Base-by-base conservation (phyloP, 2,329 filamentous ascomycete genomes). In the Fusarium irregulare region DNA sequence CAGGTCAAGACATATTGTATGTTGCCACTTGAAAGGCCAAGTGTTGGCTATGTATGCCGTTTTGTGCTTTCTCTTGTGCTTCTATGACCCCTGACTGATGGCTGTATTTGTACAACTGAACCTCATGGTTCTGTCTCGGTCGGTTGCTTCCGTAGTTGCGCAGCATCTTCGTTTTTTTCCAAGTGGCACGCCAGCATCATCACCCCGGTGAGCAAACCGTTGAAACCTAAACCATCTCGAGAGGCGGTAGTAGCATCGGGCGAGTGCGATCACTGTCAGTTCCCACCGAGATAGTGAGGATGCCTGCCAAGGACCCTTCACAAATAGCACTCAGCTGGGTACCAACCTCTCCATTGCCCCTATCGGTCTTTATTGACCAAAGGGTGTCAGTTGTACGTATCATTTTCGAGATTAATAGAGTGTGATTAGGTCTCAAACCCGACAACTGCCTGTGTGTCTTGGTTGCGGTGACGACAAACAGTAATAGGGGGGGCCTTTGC, bases 401-500 rank as follows among this genome's bases (percentile, higher is more conserved):
- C 14, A 18, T 13, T 21, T 42, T 42, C 14, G 23, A 41, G 53
- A 53, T 64, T 63, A 53, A 56, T 56, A 56, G 42, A 61, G 46
- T 56, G 70, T 37, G 42, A 47, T 48, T 60, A 60, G 56, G 53
- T 51, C 49, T 14, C 27, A 57, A 57, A 49, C 48, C 60, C 61
- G 70, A 51, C 53, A 64, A 50, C 47, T 46, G 37, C 51, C 28
- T 73, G 67, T 57, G 62, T 62, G 60, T 32, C 55, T 47, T 63
- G 58, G 32, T 40, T 60, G 58, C 56, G 55, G 60, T 55, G 63
- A 55, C 53, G 44, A 57, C 55, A 73, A 68, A 72, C 60, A 70
- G 61, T 59, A 68, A 71, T 69, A 69, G 55, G 63, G 37, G 62
- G 62, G 60, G 23, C 4, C 10, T 71, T 74, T 75, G 73, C 74